phyloP scores from a whole-genome alignment of 2,329 filamentous ascomycete genomes.

The Pleurostoma richardsiae region DNA sequence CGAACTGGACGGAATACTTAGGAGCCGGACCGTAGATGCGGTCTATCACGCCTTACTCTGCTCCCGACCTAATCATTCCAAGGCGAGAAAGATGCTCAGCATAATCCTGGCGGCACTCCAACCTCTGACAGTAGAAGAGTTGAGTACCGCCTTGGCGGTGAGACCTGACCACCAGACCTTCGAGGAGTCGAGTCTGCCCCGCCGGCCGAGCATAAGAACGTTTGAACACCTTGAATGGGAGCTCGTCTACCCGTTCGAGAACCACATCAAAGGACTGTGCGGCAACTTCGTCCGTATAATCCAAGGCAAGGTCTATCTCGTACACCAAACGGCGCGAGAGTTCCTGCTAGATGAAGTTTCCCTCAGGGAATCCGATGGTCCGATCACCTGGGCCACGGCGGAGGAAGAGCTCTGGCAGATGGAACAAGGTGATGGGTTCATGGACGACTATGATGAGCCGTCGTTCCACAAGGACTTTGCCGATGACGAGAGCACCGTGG shows the following conservation, averaged over 20 bases:
- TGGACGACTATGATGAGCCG: not conserved
- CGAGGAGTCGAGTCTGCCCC: not conserved
- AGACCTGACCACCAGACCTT: not conserved
- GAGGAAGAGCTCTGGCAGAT: not conserved
- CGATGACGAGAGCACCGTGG: not conserved
- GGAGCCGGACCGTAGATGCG: slow-evolving; percentile 4
- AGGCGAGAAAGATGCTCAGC: slow-evolving; percentile 10
- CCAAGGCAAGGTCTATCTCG: slow-evolving; percentile 12
- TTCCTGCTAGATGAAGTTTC: slow-evolving; percentile 9
- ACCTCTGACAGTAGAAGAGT: slow-evolving; percentile 10
- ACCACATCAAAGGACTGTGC: slow-evolving; percentile 10
- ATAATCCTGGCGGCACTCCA: slow-evolving; percentile 9
- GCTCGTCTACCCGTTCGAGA: slow-evolving; percentile 11
- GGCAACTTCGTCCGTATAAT: slow-evolving; percentile 11
- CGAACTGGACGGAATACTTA: slow-evolving; percentile 9
- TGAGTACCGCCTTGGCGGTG: slow-evolving; percentile 11
- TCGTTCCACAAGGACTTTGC: not conserved
- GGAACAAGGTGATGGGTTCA: not conserved
- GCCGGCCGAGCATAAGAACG: not conserved
- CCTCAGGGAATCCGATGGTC: not conserved
- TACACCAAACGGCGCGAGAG: slow-evolving; percentile 15
- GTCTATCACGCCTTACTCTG: slow-evolving; percentile 10
- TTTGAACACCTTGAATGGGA: slow-evolving; percentile 10
- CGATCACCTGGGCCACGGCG: accelerated
- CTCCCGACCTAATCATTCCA: not conserved